Evolutionary conservation across 352 stramenopile species (phyloP).

Genomic region (Phytophthora megakarya): DNA sequence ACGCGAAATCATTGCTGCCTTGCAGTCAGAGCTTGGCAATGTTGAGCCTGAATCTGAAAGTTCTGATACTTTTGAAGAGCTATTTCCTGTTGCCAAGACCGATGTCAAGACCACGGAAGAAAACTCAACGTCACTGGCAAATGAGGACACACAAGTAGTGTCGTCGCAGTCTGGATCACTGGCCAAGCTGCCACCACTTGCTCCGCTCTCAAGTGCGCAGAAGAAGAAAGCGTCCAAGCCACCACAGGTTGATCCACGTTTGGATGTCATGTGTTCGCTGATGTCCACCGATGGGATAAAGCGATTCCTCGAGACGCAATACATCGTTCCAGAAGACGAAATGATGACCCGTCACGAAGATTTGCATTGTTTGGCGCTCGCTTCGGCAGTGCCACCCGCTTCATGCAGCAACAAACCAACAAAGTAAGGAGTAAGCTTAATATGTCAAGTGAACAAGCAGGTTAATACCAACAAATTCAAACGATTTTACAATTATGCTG

Average conservation of each 20-base stretch:
- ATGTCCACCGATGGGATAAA: slow-evolving; percentile 71
- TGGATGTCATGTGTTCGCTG: slow-evolving; percentile 84
- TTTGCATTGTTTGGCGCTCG: slow-evolving; percentile 55
- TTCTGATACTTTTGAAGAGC: slow-evolving; percentile 15
- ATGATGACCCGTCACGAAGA: slow-evolving; percentile 54
- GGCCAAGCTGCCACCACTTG: slow-evolving; percentile 20
- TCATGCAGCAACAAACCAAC: slow-evolving; percentile 9
- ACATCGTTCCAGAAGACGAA: slow-evolving; percentile 46
- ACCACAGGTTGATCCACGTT: slow-evolving; percentile 37
- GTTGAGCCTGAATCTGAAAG: slow-evolving; percentile 24
- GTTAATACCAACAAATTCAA: slow-evolving; percentile 3
- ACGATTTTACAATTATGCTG: slow-evolving; percentile 1
- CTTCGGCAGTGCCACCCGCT: slow-evolving; percentile 34
- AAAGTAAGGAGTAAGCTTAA: slow-evolving; percentile 7
- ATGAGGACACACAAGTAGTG: slow-evolving; percentile 3
- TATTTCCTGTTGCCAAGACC: slow-evolving; percentile 31
- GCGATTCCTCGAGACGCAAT: slow-evolving; percentile 62
- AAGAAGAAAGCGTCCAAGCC: slow-evolving; percentile 27
- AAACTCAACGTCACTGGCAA: slow-evolving; percentile 1
- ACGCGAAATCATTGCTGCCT: slow-evolving; percentile 54
- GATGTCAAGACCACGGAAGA: slow-evolving; percentile 6
- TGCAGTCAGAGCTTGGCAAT: slow-evolving; percentile 51
- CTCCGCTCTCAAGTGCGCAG: slow-evolving; percentile 6
- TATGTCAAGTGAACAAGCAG: slow-evolving; percentile 1
- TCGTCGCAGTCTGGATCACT: slow-evolving; percentile 6